Conservation (phyloP, 75 land plant genomes). For the Cupressus sempervirens region DNA sequence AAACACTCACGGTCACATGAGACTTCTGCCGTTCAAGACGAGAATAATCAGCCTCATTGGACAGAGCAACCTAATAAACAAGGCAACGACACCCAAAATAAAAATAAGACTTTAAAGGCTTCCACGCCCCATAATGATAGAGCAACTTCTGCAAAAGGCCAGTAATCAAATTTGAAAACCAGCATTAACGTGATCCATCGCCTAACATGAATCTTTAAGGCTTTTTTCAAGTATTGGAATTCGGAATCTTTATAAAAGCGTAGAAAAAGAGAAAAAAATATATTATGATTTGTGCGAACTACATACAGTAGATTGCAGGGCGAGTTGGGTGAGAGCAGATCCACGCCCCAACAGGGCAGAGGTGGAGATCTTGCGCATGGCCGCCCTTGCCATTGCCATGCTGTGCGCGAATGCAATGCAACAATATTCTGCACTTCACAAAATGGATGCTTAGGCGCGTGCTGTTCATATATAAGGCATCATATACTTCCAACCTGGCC, state of each 20-base stretch:
- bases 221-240: neutral
- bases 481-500: neutral
- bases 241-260: neutral
- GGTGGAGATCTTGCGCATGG: conserved; percentile 3
- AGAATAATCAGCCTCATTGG: conserved; percentile 10
- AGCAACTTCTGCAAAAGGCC: neutral
- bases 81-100: neutral
- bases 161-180: neutral
- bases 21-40: conserved; percentile 6
- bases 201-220: neutral
- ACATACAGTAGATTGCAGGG: conserved; percentile 8
- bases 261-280: neutral
- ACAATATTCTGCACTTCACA: no score
- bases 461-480: neutral
- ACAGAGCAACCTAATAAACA: neutral
- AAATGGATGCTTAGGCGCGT: neutral
- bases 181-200: neutral
- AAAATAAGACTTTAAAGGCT: neutral
- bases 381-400: conserved; percentile 12
- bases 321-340: neutral
- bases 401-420: neutral
- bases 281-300: neutral
- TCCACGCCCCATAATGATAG: neutral
- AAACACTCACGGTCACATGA: conserved; percentile 5
- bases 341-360: neutral